Evolutionary conservation across 2,329 filamentous ascomycete species (phyloP).

Genomic region (Penicillium janthinellum): DNA sequence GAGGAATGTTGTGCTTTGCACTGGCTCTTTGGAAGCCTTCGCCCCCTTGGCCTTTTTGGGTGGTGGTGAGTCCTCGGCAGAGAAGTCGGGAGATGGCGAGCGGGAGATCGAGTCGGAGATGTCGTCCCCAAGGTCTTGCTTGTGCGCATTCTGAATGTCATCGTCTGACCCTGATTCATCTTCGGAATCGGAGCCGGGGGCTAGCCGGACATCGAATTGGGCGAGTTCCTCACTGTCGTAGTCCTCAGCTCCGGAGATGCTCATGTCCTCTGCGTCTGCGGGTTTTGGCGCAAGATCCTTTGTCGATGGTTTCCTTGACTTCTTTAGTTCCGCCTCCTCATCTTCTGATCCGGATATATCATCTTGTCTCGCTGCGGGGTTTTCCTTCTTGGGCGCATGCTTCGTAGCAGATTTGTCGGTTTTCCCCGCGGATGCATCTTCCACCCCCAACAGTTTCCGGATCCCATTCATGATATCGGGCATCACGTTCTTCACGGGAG

Average conservation of each 20-base stretch:
- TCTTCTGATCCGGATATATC: conserved; percentile 15
- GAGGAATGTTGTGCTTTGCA: conserved; percentile 56
- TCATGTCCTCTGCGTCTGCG: conserved; percentile 10
- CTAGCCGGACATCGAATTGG: conserved; percentile 40
- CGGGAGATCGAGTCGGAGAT: conserved; percentile 41
- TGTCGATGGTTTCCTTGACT: not conserved
- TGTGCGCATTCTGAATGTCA: conserved; percentile 26
- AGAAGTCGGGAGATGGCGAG: conserved; percentile 34
- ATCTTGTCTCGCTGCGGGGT: conserved; percentile 6
- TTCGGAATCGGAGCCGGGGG: conserved; percentile 29
- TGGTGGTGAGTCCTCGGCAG: conserved; percentile 20
- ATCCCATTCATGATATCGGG: conserved; percentile 49
- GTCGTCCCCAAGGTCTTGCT: conserved; percentile 12
- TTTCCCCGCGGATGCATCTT: conserved; percentile 25
- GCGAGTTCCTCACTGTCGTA: conserved; percentile 33
- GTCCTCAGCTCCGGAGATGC: conserved; percentile 30
- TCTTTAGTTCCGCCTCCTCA: conserved; percentile 3
- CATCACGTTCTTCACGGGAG: conserved; percentile 58
- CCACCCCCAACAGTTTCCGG: conserved; percentile 41
- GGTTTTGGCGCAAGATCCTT: conserved; percentile 13
- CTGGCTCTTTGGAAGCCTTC: conserved; percentile 23
- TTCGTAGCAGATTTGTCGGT: conserved; percentile 14
- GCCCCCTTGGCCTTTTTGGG: conserved; percentile 30
- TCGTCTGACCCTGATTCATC: conserved; percentile 30
- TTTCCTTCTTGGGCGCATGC: conserved; percentile 13